Evolutionary conservation across 1,284 basidiomycete species (phyloP), one percentile per base, ranked within the genome.

Genomic region (Ceratobasidium sp.): DNA sequence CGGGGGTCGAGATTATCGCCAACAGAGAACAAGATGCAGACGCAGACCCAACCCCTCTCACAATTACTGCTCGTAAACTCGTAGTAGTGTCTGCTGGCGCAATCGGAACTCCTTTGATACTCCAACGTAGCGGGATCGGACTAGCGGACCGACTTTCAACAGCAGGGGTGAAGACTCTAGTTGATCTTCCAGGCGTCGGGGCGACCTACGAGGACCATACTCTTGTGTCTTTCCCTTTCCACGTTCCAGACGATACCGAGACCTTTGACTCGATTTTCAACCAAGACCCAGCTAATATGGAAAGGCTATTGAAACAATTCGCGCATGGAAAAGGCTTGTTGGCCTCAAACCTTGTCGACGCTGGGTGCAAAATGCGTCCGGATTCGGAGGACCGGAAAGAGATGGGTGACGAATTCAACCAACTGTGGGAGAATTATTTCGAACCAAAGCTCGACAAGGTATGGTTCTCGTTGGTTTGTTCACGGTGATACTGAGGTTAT

Each of bases 141-240:
- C 81, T 84, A 0, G 80, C 82, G 14, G 82, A 83, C 0, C 80
- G 89, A 7, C 82, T 91, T 12, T 80, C 85, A 54, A 83, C 85
- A 68, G 81, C 85, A 59, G 86, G 85, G 1, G 82, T 92, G 33
- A 50, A 80, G 18, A 82, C 84, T 18, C 33, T 87, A 20, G 87
- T 90, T 5, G 86, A 90, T 57, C 83, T 91, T 5, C 87, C 88
- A 5, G 90, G 89, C 3, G 90, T 92, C 0, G 91, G 91, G 7
- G 87, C 89, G 79, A 84, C 87, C 35, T 89, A 88, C 77, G 86
- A 88, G 82, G 90, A 90, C 87, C 75, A 62, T 27, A 38, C 62
- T 54, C 64, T 76, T 4, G 27, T 66, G 27, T 23, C 67, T 38
- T 50, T 23, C 27, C 35, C 74, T 35, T 76, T 27, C 54, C 27